Base-by-base conservation (phyloP, 169 alveolate species). In the Eimeria tenella region DNA sequence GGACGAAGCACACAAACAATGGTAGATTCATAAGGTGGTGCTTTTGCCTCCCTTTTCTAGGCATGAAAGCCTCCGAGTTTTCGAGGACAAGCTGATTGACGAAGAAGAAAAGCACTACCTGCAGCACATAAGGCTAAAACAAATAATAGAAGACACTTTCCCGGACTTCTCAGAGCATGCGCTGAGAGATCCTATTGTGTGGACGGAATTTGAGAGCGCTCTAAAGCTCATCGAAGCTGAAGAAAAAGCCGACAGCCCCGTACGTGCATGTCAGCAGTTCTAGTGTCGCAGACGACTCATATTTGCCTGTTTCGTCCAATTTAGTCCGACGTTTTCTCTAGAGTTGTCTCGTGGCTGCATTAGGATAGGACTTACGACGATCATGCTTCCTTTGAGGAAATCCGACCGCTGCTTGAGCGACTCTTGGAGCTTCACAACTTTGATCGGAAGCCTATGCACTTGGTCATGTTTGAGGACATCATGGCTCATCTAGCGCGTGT, bases 381-480 rank as follows among this genome's bases (percentile, higher is more conserved):
- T 93, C 95, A 97, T 25, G 98, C 96, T 70, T 97, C 96, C 55
- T 97, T 96, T 96, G 98, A 95, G 63, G 96, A 95, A 84, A 98
- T 98, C 31, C 97, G 97, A 17, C 96, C 96, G 56, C 97, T 97
- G 87, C 97, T 98, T 91, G 97, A 97, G 79, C 97, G 95, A 88
- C 94, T 98, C 31, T 94, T 98, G 65, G 98, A 98, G 95, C 98
- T 97, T 23, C 98, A 97, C 96, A 97, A 97, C 63, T 97, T 95
- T 74, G 95, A 97, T 91, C 97, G 97, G 84, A 97, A 97, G 74
- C 97, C 97, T 98, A 98, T 99, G 99, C 98, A 98, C 84, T 94
- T 98, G 87, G 99, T 99, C 60, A 97, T 99, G 58, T 99, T 99
- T 97, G 99, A 97, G 94, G 99, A 99, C 94, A 99, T 99, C 15